Conservation (phyloP, 768 basidiomycete species). For the Russula griseocarnosa region DNA sequence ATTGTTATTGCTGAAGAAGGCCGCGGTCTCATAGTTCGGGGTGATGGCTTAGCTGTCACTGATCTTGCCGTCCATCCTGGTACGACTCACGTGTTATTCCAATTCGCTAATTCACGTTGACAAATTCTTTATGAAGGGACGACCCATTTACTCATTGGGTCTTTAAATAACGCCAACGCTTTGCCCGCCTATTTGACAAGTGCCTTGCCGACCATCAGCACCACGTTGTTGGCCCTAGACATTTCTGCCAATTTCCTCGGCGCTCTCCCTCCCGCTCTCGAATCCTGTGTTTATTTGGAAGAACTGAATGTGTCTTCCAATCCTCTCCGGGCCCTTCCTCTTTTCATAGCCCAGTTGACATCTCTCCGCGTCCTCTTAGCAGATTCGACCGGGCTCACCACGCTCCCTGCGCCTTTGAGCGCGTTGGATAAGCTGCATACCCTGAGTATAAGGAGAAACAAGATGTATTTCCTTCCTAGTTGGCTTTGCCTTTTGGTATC, state of each 20-base stretch:
- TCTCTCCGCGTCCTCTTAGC: conserved; percentile 86
- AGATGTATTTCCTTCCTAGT: conserved; percentile 81
- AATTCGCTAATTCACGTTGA: background rate
- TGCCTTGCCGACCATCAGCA: conserved; percentile 66
- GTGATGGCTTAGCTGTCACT: conserved; percentile 54
- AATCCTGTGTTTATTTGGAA: conserved; percentile 76
- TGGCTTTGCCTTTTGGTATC: conserved; percentile 89
- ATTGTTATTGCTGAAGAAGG: conserved; percentile 80
- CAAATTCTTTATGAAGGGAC: conserved; percentile 52
- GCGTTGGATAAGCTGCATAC: conserved; percentile 81
- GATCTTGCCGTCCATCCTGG: conserved; percentile 70
- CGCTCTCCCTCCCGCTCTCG: conserved; percentile 77
- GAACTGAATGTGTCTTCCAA: conserved; percentile 94
- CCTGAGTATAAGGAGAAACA: conserved; percentile 83
- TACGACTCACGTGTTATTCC: conserved; percentile 37
- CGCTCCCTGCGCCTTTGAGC: conserved; percentile 69
- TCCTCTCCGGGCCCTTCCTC: conserved; percentile 85
- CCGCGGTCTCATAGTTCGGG: conserved; percentile 75
- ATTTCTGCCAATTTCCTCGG: conserved; percentile 85
- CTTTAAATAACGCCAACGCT: conserved; percentile 68
- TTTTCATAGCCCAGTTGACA: conserved; percentile 72
- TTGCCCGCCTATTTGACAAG: conserved; percentile 71
- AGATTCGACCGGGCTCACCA: conserved; percentile 81
- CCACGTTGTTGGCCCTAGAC: conserved; percentile 85
- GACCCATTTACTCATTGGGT: conserved; percentile 90